Percentiles rank a stretch among this genome's conserved stretches.
Evolutionary conservation across 2,329 filamentous ascomycete genomes (phyloP).

Genomic region (Diplodia scrobiculata): DNA sequence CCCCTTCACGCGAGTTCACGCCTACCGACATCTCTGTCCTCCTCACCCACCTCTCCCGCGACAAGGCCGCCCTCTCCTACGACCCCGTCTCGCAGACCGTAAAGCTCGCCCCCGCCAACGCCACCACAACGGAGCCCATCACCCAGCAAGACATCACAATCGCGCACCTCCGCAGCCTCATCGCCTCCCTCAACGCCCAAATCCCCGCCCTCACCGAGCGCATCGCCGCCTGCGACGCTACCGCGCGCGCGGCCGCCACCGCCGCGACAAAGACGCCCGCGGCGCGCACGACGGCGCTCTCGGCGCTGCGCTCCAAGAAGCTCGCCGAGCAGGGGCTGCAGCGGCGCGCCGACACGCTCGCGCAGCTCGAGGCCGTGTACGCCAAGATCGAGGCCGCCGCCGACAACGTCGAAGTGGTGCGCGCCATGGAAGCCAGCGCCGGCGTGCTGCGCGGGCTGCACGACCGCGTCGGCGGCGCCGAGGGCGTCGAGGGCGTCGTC

Average conservation of each 20-base stretch:
- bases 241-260: constrained; percentile 70
- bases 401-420: constrained; percentile 80
- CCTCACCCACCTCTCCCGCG: constrained; percentile 54
- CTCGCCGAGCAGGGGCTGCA: constrained; percentile 72
- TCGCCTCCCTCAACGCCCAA: constrained; percentile 66
- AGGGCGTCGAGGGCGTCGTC: constrained; percentile 74
- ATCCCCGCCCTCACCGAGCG: constrained; percentile 64
- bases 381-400: constrained; percentile 81
- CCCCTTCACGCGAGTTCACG: constrained; percentile 38
- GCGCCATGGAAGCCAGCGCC: constrained; percentile 77
- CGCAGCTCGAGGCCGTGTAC: constrained; percentile 81
- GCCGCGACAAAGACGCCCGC: constrained; percentile 39
- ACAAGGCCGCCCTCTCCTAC: constrained; percentile 72
- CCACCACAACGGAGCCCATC: constrained; percentile 54
- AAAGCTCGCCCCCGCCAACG: constrained; percentile 67
- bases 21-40: constrained; percentile 73
- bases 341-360: constrained; percentile 70
- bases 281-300: constrained; percentile 63
- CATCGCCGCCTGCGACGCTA: constrained; percentile 52
- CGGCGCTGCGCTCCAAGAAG: constrained; percentile 80
- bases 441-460: constrained; percentile 73
- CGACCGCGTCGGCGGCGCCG: constrained; percentile 72
- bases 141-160: constrained; percentile 79
- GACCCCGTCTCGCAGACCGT: constrained; percentile 77
- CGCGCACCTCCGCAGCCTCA: constrained; percentile 75